Conservation (phyloP, 805 yeast species). For the Metschnikowia vanudenii region DNA sequence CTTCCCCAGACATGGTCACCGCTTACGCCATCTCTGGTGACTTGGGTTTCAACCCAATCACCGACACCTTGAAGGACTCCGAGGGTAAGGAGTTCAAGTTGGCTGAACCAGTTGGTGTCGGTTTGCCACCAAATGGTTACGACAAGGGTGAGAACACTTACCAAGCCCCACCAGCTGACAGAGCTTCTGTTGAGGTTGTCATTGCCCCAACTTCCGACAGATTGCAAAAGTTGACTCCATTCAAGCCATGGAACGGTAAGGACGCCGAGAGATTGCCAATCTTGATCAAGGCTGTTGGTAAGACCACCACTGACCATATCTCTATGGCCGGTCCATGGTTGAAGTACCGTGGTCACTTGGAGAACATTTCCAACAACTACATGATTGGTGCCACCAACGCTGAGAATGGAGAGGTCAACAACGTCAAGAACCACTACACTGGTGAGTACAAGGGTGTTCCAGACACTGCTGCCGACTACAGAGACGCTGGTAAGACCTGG, state of each 20-base stretch:
- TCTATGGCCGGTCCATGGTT: constrained; percentile 99
- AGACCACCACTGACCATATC: constrained; percentile 97
- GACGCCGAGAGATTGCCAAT: constrained; percentile 83
- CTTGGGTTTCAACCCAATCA: constrained; percentile 86
- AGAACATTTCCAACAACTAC: constrained; percentile 92
- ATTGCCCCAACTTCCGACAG: constrained; percentile 90
- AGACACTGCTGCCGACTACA: constrained; percentile 92
- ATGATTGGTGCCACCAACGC: constrained; percentile 95
- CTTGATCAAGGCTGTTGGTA: constrained; percentile 89
- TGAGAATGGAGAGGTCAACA: constrained; percentile 95
- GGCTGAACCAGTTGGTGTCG: constrained; percentile 73
- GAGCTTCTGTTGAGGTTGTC: constrained; percentile 67
- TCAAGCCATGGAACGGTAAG: constrained; percentile 79
- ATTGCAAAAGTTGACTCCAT: constrained; percentile 87
- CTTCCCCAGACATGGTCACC: constrained; percentile 98
- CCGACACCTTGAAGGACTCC: constrained; percentile 78
- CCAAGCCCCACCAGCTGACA: constrained; percentile 94
- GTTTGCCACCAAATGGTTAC: constrained; percentile 87
- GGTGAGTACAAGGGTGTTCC: constrained; percentile 96
- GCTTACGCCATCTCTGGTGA: constrained; percentile 96
- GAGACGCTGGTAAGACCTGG: constrained; percentile 98
- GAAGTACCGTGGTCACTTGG: constrained; percentile 96
- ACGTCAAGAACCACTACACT: constrained; percentile 78
- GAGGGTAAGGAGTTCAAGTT: constrained; percentile 71
- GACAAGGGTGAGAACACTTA: constrained; percentile 92